Base-by-base conservation (phyloP, 2,329 filamentous ascomycete species). In the Diaporthe capsici region DNA sequence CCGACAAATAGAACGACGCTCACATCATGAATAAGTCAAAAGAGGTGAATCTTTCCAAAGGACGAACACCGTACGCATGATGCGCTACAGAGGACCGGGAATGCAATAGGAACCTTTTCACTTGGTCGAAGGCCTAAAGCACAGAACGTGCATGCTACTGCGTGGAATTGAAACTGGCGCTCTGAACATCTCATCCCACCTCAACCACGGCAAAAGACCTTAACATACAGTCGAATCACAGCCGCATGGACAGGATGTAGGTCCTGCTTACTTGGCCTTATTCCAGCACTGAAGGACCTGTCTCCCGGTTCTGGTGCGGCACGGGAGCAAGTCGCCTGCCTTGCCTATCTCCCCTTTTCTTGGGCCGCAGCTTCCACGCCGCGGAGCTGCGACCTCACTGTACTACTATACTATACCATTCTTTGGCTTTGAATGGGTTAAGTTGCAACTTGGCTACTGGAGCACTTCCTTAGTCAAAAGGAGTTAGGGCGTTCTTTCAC, bases 361-460 rank as follows among this genome's bases (percentile, higher is more conserved):
- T 31, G n/a, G 28, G 15, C n/a, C 13, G 47, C 47, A 53, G 8
- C 13, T 42, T 28, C 31, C 37, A 37, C 17, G 4, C 22, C 7
- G 20, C 25, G 47, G 49, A 61, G 20, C 5, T n/a, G 25, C 37
- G 25, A 12, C 20, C 34, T 4, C 25, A 17, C 25, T 73, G 37
- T 73, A 63, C 71, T 55, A 57, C 9, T 63, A 58, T 73, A 68
- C 13, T 63, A 51, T 63, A 63, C 31, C 20, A 47, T 12, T 25
- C 12, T 53, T 34, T 65, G 53, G 34, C 17, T 73, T 63, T 65
- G 28, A 65, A 9, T 65, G 37, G 37, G 34, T 65, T 53, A 53
- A 57, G 37, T 25, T 65, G 25, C 37, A 42, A 20, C 15, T 65
- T 39, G 31, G 65, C 22, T 51, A 61, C 49, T 25, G 58, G 57